phyloP scores from a whole-genome alignment of 805 yeast species.

The Candida wancherniae region DNA sequence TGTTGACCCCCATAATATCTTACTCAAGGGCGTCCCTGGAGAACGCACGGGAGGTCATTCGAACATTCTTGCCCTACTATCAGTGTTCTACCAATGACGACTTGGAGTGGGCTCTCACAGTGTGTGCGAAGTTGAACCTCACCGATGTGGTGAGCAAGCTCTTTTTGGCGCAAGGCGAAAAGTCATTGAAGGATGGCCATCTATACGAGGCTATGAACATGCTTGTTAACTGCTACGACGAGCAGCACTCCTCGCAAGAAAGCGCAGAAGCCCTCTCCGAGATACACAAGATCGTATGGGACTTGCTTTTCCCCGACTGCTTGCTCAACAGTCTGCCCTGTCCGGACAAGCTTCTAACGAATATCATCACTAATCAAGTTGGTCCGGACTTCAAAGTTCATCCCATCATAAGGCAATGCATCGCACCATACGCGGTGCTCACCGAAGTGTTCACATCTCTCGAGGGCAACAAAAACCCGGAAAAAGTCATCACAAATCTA shows the following conservation, averaged over 20 bases:
- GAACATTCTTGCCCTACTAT: conserved; percentile 56
- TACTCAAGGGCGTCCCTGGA: conserved; percentile 40
- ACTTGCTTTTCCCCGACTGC: conserved; percentile 55
- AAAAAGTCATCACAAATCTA: conserved; percentile 39
- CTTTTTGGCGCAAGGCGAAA: conserved; percentile 45
- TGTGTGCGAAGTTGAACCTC: conserved; percentile 64
- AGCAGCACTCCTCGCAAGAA: conserved; percentile 10
- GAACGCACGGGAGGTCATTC: conserved; percentile 34
- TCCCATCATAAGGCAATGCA: conserved; percentile 59
- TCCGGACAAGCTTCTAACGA: conserved; percentile 52
- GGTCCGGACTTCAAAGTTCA: conserved; percentile 36
- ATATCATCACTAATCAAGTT: conserved; percentile 37
- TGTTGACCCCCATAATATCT: conserved; percentile 37
- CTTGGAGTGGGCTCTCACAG: conserved; percentile 70
- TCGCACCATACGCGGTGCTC: conserved; percentile 68
- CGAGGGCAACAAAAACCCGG: conserved; percentile 5
- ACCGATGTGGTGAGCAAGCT: conserved; percentile 54
- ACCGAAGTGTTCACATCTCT: conserved; percentile 42
- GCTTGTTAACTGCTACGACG: conserved; percentile 60
- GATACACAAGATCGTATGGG: conserved; percentile 53
- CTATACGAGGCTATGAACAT: conserved; percentile 59
- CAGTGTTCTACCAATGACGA: conserved; percentile 67
- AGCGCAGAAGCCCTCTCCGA: conserved; percentile 35
- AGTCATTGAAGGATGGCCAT: conserved; percentile 49
- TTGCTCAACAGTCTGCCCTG: conserved; percentile 48